Evolutionary conservation across 2,329 filamentous ascomycete species (phyloP).

Genomic region (Ceratocystis albifundus): DNA sequence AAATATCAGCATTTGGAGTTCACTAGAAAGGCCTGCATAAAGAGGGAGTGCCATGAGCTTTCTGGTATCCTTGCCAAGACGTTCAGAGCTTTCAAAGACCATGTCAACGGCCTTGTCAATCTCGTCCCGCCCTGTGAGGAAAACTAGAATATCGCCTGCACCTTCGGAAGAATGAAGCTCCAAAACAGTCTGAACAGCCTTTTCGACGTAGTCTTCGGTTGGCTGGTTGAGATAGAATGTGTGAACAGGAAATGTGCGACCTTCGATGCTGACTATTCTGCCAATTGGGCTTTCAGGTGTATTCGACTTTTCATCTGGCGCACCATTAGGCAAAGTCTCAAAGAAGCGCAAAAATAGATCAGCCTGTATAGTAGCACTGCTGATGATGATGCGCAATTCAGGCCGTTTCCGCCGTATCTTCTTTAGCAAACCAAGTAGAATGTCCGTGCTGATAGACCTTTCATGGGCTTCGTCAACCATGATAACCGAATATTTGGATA

Average conservation of each 20-base stretch:
- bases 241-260: constrained; percentile 80
- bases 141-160: constrained; percentile 79
- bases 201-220: constrained; percentile 76
- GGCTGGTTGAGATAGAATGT: constrained; percentile 68
- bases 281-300: constrained; percentile 5
- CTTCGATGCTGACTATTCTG: constrained; percentile 51
- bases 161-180: constrained; percentile 74
- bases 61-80: constrained; percentile 34
- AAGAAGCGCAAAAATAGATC: constrained; percentile 80
- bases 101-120: constrained; percentile 48
- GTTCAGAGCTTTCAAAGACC: constrained; percentile 24
- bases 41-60: constrained; percentile 56
- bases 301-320: not conserved
- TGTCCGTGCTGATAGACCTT: constrained; percentile 80
- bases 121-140: constrained; percentile 85
- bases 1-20: constrained; percentile 93
- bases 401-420: constrained; percentile 73
- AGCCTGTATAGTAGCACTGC: constrained; percentile 85
- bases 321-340: constrained; percentile 25
- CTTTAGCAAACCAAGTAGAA: constrained; percentile 78
- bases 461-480: constrained; percentile 98
- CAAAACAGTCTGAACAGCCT: constrained; percentile 69
- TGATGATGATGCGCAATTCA: constrained; percentile 78
- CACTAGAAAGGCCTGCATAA: constrained; percentile 77
- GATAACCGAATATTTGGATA: constrained; percentile 85